phyloP scores from a whole-genome alignment of 805 yeast genomes.

The Cyberlindnera nakhonratchasimensis region DNA sequence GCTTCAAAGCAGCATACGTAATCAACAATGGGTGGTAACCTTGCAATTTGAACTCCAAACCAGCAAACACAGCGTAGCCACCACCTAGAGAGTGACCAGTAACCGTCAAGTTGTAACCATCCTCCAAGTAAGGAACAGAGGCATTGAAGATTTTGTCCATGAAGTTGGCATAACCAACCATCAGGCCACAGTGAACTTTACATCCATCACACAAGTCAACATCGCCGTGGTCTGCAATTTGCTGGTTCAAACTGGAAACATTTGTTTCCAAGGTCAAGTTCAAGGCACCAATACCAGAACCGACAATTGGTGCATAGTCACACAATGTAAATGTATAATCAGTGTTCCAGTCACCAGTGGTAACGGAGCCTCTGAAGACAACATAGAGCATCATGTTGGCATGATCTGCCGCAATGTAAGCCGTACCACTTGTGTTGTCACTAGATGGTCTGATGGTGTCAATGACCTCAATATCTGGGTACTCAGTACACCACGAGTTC shows the following conservation, averaged over 20 bases:
- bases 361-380: constrained; percentile 62
- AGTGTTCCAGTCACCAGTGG: constrained; percentile 59
- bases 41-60: constrained; percentile 53
- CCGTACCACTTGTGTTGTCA: constrained; percentile 48
- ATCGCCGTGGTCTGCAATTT: constrained; percentile 7
- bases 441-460: constrained; percentile 15
- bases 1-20: constrained; percentile 61
- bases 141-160: constrained; percentile 36
- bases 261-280: constrained; percentile 4
- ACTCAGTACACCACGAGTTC: constrained; percentile 19
- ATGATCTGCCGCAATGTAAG: constrained; percentile 52
- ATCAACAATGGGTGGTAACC: constrained; percentile 55
- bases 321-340: constrained; percentile 51
- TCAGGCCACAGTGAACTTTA: constrained; percentile 63
- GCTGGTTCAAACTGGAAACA: constrained; percentile 1
- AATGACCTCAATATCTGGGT: constrained; percentile 13
- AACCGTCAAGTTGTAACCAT: constrained; percentile 49
- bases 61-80: constrained; percentile 61
- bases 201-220: constrained; percentile 44
- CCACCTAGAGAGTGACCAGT: constrained; percentile 81
- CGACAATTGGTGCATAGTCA: constrained; percentile 40
- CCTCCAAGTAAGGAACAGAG: constrained; percentile 31
- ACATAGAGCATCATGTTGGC: constrained; percentile 41
- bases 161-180: constrained; percentile 42
- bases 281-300: constrained; percentile 1